Evolutionary conservation across 2,329 filamentous ascomycete species (phyloP).

Genomic region (Rhinocladiella mackenziei): DNA sequence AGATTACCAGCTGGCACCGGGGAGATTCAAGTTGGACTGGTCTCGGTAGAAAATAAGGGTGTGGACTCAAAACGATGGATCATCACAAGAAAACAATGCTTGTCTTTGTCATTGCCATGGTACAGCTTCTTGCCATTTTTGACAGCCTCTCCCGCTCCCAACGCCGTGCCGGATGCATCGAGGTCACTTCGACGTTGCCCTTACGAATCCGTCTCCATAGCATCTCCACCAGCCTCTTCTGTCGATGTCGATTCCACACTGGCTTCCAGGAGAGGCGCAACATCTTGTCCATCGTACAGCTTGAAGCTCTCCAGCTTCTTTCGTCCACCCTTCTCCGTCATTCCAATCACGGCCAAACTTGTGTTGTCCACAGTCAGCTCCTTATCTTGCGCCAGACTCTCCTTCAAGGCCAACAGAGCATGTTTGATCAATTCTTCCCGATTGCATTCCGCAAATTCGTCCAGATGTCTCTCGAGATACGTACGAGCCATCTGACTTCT

Average conservation of each 20-base stretch:
- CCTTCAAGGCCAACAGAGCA: conserved; percentile 85
- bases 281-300: conserved; percentile 83
- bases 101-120: conserved; percentile 6
- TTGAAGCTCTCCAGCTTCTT: conserved; percentile 74
- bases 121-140: conserved; percentile 7
- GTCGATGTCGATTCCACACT: conserved; percentile 46
- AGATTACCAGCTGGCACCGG: conserved; percentile 70
- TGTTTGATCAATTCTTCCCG: conserved; percentile 87
- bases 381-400: conserved; percentile 94
- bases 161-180: conserved; percentile 24
- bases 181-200: not conserved
- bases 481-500: conserved; percentile 96
- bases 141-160: conserved; percentile 19
- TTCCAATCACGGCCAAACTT: conserved; percentile 78
- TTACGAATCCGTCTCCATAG: conserved; percentile 56
- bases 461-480: conserved; percentile 89
- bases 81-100: conserved; percentile 6
- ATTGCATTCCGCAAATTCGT: conserved; percentile 69
- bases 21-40: conserved; percentile 80
- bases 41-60: conserved; percentile 56
- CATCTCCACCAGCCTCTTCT: conserved; percentile 43
- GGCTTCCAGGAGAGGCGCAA: conserved; percentile 79
- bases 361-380: conserved; percentile 97
- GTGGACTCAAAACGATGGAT: no score
- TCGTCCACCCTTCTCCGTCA: conserved; percentile 47